These are phyloP conservation scores for Mikania micrantha DNA, from an alignment of 129 eudicot genomes.

Conservation along the genomic window DNA sequence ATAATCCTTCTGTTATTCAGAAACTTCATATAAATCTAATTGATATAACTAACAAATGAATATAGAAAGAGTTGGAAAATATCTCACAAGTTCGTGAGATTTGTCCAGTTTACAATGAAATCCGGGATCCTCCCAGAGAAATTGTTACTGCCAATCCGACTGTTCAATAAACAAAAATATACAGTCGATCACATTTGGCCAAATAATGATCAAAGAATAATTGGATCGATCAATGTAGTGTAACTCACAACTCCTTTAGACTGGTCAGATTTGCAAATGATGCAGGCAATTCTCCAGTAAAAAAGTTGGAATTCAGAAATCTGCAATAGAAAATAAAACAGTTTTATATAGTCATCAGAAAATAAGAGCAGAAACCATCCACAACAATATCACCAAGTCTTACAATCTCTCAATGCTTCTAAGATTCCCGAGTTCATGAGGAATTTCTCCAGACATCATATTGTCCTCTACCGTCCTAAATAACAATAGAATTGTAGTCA, in stretches of 20 bases:
- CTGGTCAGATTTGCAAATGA: conserved; percentile 45
- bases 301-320: conserved; percentile 42
- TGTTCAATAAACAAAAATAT: conserved; percentile 6
- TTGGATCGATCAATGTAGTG: background rate
- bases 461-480: conserved; percentile 54
- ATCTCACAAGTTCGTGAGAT: conserved; percentile 38
- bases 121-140: conserved; percentile 54
- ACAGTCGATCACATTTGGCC: background rate
- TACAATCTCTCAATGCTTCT: conserved; percentile 45
- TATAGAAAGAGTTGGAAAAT: background rate
- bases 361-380: background rate
- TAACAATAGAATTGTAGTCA: background rate
- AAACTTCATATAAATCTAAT: conserved; percentile 29
- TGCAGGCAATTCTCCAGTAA: conserved; percentile 59
- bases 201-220: background rate
- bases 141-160: conserved; percentile 48
- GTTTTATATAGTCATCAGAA: background rate
- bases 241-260: conserved; percentile 52
- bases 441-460: conserved; percentile 51
- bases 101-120: conserved; percentile 49
- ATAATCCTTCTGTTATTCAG: conserved; percentile 56
- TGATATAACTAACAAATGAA: background rate
- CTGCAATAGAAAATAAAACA: conserved; percentile 22
- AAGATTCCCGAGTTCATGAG: conserved; percentile 54
- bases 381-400: conserved; percentile 7